Conservation (phyloP, 352 stramenopile species). For the Phytopythium aichiense region DNA sequence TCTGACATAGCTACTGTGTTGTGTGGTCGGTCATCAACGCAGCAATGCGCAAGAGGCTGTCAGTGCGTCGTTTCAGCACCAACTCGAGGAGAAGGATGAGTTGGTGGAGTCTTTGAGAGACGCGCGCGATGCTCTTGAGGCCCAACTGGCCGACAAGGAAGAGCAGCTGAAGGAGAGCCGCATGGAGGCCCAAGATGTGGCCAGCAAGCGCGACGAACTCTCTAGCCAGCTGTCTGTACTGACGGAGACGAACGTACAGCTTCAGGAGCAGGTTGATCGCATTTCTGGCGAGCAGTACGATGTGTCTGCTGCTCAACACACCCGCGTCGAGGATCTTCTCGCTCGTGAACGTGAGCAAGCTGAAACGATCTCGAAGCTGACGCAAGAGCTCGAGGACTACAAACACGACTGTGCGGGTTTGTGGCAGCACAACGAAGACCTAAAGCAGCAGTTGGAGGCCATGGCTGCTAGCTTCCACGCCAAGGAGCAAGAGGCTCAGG, state of each 20-base stretch:
- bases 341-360: slow-evolving; percentile 28
- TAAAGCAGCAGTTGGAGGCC: slow-evolving; percentile 70
- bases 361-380: slow-evolving; percentile 27
- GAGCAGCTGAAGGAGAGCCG: slow-evolving; percentile 20
- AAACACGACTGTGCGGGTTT: slow-evolving; percentile 78
- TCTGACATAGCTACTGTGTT: not conserved
- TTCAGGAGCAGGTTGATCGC: slow-evolving; percentile 3
- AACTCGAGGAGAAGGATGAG: slow-evolving; percentile 33
- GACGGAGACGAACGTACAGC: slow-evolving; percentile 14
- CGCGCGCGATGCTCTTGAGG: slow-evolving; percentile 19
- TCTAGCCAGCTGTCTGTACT: slow-evolving; percentile 22
- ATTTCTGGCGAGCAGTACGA: not conserved
- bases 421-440: slow-evolving; percentile 74
- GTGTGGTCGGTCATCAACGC: too few relatives aligned
- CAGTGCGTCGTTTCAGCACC: slow-evolving; percentile 19
- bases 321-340: slow-evolving; percentile 12
- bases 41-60: slow-evolving; percentile 24
- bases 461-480: slow-evolving; percentile 52
- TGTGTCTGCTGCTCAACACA: not conserved
- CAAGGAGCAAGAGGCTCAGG: slow-evolving; percentile 49
- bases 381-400: slow-evolving; percentile 64
- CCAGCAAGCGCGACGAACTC: slow-evolving; percentile 9
- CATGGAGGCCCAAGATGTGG: not conserved
- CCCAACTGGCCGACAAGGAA: slow-evolving; percentile 28
- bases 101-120: slow-evolving; percentile 12